These are phyloP conservation scores for Fusarium irregulare DNA, from an alignment of 2,329 filamentous ascomycete genomes.

Conservation along the genomic window DNA sequence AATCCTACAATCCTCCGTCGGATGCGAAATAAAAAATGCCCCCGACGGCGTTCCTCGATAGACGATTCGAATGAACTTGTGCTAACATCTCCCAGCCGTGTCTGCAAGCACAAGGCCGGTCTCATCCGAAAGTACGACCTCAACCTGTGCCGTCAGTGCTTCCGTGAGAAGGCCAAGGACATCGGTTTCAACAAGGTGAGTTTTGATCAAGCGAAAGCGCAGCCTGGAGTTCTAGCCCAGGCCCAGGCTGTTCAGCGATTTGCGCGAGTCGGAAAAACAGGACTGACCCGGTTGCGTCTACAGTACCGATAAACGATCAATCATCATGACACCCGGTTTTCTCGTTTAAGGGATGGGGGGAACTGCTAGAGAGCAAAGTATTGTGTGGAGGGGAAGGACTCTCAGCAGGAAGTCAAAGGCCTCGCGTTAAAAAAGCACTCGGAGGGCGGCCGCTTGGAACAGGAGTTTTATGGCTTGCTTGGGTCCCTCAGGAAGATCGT, in stretches of 20 bases:
- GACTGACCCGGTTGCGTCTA: slow-evolving; percentile 31
- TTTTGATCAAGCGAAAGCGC: slow-evolving; percentile 23
- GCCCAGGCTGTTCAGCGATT: not conserved
- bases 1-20: slow-evolving; percentile 4
- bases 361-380: slow-evolving; percentile 34
- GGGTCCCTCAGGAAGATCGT: slow-evolving; percentile 56
- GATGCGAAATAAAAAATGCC: slow-evolving; percentile 10
- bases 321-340: slow-evolving; percentile 42
- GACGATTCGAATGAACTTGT: slow-evolving; percentile 16
- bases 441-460: slow-evolving; percentile 59
- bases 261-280: not conserved
- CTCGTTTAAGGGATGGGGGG: slow-evolving; percentile 40
- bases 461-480: slow-evolving; percentile 60
- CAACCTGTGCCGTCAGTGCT: slow-evolving; percentile 86
- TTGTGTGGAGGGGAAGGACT: slow-evolving; percentile 40
- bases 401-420: slow-evolving; percentile 48
- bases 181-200: slow-evolving; percentile 79
- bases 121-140: slow-evolving; percentile 99
- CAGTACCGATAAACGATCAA: slow-evolving; percentile 55
- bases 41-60: slow-evolving; percentile 2
- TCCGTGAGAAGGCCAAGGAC: slow-evolving; percentile 78
- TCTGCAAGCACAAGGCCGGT: slow-evolving; percentile 95
- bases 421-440: slow-evolving; percentile 53
- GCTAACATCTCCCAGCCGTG: slow-evolving; percentile 62
- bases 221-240: not conserved